These are phyloP conservation scores for Lentinus tigrinus DNA, from an alignment of 768 basidiomycete species.

Conservation along the genomic window DNA sequence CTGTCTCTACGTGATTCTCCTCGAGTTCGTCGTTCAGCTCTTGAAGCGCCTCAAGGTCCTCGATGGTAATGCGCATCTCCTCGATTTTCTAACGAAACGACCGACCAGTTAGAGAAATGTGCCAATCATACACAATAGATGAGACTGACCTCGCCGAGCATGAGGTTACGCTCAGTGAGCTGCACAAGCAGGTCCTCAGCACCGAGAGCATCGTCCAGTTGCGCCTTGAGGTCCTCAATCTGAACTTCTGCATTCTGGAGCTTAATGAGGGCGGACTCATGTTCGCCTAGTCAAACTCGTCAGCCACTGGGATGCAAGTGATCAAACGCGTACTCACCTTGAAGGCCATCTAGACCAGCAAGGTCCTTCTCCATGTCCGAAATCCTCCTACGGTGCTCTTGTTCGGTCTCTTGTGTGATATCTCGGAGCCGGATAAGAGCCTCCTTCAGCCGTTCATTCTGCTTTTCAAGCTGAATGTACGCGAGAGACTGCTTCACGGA, in stretches of 20 bases:
- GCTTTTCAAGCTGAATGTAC: conserved; percentile 89
- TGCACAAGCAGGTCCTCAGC: conserved; percentile 97
- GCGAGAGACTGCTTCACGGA: conserved; percentile 58
- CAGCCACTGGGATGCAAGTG: not conserved
- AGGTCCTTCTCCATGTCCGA: conserved; percentile 90
- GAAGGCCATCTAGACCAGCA: conserved; percentile 72
- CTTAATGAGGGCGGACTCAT: conserved; percentile 77
- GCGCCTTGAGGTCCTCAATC: conserved; percentile 89
- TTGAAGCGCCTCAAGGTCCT: conserved; percentile 93
- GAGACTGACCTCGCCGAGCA: conserved; percentile 74
- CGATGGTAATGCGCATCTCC: conserved; percentile 94
- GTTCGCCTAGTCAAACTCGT: conserved; percentile 52
- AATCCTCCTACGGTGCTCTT: conserved; percentile 78
- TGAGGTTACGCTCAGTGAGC: conserved; percentile 90
- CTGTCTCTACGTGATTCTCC: conserved; percentile 92
- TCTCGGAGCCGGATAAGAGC: conserved; percentile 89
- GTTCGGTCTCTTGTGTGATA: conserved; percentile 82
- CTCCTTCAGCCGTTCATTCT: conserved; percentile 94
- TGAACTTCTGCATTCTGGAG: conserved; percentile 87
- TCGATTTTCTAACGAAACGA: conserved; percentile 77
- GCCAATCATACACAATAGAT: not conserved
- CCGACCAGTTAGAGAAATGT: not conserved
- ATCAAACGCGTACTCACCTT: conserved; percentile 43
- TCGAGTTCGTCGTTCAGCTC: conserved; percentile 97
- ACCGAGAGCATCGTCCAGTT: conserved; percentile 92